These are phyloP conservation scores for Pichia sp. DNA, from an alignment of 1,139 yeast species.

Conservation along the genomic window DNA sequence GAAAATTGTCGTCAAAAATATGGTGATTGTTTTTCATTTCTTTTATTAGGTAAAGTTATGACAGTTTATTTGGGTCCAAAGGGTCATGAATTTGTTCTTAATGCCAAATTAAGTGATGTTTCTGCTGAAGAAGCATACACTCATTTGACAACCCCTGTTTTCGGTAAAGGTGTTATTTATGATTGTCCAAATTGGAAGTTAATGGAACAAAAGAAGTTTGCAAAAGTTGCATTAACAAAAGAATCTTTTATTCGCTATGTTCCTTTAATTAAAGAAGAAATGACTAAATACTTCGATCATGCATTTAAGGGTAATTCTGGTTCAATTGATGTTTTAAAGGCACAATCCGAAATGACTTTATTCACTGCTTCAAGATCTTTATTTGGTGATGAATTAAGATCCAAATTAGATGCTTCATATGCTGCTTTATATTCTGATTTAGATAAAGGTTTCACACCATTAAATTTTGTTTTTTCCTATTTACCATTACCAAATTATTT, in stretches of 20 bases:
- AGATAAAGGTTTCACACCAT: constrained; percentile 94
- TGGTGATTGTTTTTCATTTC: constrained; percentile 89
- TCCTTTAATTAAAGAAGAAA: constrained; percentile 80
- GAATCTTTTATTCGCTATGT: constrained; percentile 83
- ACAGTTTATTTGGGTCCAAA: constrained; percentile 95
- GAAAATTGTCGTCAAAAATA: constrained; percentile 67
- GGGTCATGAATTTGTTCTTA: constrained; percentile 94
- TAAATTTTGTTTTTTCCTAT: constrained; percentile 92
- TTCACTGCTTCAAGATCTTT: constrained; percentile 92
- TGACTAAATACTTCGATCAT: constrained; percentile 51
- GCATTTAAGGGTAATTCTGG: constrained; percentile 38
- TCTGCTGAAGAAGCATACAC: constrained; percentile 95
- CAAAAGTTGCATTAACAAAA: constrained; percentile 78
- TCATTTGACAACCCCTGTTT: constrained; percentile 94
- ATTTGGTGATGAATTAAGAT: constrained; percentile 87
- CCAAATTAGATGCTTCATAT: constrained; percentile 71
- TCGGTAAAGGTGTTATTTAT: constrained; percentile 94
- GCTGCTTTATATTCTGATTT: constrained; percentile 84
- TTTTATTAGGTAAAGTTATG: constrained; percentile 85
- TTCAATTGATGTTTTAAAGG: constrained; percentile 61
- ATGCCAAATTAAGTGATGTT: constrained; percentile 83
- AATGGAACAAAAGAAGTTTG: constrained; percentile 98
- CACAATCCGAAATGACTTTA: constrained; percentile 93
- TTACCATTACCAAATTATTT: constrained; percentile 83
- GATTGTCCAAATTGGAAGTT: constrained; percentile 91